Evolutionary conservation across 192 early-diverging fungal species (phyloP), one percentile per base, ranked within the genome.

Genomic region (Gaertneriomyces sp.): DNA sequence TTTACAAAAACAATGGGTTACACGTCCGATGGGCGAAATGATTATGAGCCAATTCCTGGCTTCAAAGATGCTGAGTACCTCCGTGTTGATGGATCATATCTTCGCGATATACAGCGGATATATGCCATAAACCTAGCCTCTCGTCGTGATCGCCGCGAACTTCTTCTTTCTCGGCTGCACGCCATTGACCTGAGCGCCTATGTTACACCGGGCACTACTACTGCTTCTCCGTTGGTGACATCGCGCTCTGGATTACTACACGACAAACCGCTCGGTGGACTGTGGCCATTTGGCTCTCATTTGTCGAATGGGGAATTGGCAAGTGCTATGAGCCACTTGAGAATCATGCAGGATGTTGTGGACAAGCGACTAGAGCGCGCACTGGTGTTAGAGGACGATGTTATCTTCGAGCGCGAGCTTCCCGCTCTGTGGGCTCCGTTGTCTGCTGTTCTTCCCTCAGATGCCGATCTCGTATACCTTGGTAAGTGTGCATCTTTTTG

Each of bases 341-440:
- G 61, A 5, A 63, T 63, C n/a, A 38, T 49, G 4, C 12, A 50
- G 46, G 61, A 63, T 52, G 43, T 63, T 11, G 61, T 63, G 6
- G 20, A 49, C 20, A 20, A 51, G 16, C 16, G 39, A 11, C 16
- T 53, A 8, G 20, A 14, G 9, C 38, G 11, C 49, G 49, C 47
- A 11, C 17, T 63, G 50, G 17, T 63, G 25, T 25, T 63, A 51
- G 61, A 63, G 50, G 61, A 63, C 33, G 61, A 63, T 52, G 61
- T 60, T 12, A 42, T 45, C 10, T 20, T 60, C 19, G 59, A 60
- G 42, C 43, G 12, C 19, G 16, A 33, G 14, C 19, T 60, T 45
- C 43, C 4, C 38, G 9, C 39, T 5, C 43, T 60, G 16, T 39
- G 12, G 4, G 47, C 11, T 5, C 59, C 59, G 40, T 60, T 60